These are phyloP conservation scores for Kewa caespitosa DNA, from an alignment of 179 eudicot species.

Conservation along the genomic window DNA sequence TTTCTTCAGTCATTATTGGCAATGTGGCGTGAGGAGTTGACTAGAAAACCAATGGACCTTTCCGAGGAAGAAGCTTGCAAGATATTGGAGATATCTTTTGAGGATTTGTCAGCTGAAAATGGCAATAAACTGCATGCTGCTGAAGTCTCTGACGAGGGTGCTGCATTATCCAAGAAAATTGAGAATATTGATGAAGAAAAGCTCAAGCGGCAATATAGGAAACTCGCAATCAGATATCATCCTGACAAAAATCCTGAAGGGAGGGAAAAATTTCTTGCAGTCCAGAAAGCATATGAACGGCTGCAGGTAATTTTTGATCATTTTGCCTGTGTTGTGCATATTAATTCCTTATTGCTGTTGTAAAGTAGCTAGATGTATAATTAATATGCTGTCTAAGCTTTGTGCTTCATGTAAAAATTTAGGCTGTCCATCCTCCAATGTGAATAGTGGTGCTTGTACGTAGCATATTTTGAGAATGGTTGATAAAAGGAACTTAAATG, in stretches of 20 bases:
- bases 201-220: constrained; percentile 91
- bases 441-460: too few relatives aligned
- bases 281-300: constrained; percentile 98
- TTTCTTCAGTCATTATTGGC: constrained; percentile 90
- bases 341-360: too few relatives aligned
- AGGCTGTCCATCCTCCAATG: too few relatives aligned
- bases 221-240: constrained; percentile 96
- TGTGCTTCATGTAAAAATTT: too few relatives aligned
- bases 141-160: constrained; percentile 58
- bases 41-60: constrained; percentile 98
- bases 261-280: constrained; percentile 93
- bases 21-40: constrained; percentile 99
- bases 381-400: neutral
- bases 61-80: constrained; percentile 99
- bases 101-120: constrained; percentile 77
- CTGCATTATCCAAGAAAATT: constrained; percentile 65
- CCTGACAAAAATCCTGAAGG: constrained; percentile 99
- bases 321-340: neutral
- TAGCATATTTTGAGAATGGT: too few relatives aligned
- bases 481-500: too few relatives aligned
- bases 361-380: too few relatives aligned
- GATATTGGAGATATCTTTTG: constrained; percentile 83
- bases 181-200: constrained; percentile 98
- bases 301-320: constrained; percentile 61
- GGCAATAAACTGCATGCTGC: constrained; percentile 32